A percentile compares a stretch with the other conserved stretches of the same genome.
phyloP scores from a whole-genome alignment of 2,329 filamentous ascomycete genomes.

The Nothomitra cinnamomea region DNA sequence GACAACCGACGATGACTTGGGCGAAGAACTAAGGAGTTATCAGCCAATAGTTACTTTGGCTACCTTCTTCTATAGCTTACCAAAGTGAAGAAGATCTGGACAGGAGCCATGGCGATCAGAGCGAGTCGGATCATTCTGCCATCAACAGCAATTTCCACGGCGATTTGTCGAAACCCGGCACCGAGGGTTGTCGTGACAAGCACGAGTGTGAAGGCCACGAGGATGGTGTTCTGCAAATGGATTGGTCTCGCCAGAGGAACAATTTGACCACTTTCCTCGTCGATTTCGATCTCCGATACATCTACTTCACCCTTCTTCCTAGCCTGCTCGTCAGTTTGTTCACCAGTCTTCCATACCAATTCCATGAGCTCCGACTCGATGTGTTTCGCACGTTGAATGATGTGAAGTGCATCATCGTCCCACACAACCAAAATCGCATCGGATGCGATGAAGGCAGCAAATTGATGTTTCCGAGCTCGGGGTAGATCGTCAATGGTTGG shows the following conservation, averaged over 20 bases:
- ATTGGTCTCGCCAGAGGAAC: slow-evolving; percentile 48
- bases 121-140: slow-evolving; percentile 43
- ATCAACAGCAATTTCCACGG: slow-evolving; percentile 51
- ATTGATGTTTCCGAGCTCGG: slow-evolving; percentile 59
- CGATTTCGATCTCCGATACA: slow-evolving; percentile 38
- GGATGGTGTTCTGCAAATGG: slow-evolving; percentile 51
- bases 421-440: slow-evolving; percentile 60
- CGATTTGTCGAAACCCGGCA: slow-evolving; percentile 51
- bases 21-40: slow-evolving; percentile 42
- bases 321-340: slow-evolving; percentile 33
- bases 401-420: slow-evolving; percentile 62
- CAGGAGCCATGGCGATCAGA: slow-evolving; percentile 46
- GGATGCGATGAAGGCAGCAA: slow-evolving; percentile 59
- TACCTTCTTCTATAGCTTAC: slow-evolving; percentile 16
- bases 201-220: slow-evolving; percentile 49
- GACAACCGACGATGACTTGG: slow-evolving; percentile 59
- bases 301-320: slow-evolving; percentile 33
- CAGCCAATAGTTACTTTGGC: slow-evolving; percentile 8
- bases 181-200: slow-evolving; percentile 51
- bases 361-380: slow-evolving; percentile 67
- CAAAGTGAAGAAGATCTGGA: slow-evolving; percentile 66
- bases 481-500: slow-evolving; percentile 54
- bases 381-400: slow-evolving; percentile 49
- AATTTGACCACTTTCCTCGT: slow-evolving; percentile 53
- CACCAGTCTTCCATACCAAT: slow-evolving; percentile 51